Base-by-base conservation (phyloP, 2,329 filamentous ascomycete genomes). In the Microascus cirrosus region DNA sequence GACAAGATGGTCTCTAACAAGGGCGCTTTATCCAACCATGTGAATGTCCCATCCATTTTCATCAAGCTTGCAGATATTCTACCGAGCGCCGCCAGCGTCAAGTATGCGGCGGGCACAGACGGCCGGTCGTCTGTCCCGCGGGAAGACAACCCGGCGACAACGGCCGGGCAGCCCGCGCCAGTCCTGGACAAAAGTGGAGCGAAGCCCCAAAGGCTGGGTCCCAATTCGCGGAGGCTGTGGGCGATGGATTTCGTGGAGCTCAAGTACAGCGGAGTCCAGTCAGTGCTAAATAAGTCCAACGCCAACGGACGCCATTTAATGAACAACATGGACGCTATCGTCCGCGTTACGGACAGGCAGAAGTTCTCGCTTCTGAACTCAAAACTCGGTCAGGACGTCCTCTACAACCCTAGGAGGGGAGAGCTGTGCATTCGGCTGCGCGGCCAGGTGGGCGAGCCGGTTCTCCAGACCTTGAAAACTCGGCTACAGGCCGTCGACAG, bases 401-500 rank as follows among this genome's bases (percentile, higher is more conserved):
- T 76, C 2, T 89, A 87, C 68, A 78, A 81, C 61, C 69, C 75
- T 2, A 70, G 71, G 24, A 77, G 77, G 7, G 86, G 86, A 52
- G 78, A 82, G 58, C 87, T 90, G 67, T 77, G 78, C 18, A 73
- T 90, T 57, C 75, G 79, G 8, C 72, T 90, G 42, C 76, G 79
- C 11, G 79, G 82, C 0, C 71, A 74, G 1, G 79, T 86, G 53
- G 85, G 85, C 22, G 72, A 75, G 52, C 75, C 83, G 1, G 76
- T 86, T 15, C 69, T 90, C 3, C 75, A 78, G 3, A 72, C 76
- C n/a, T 74, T 91, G 22, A 74, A 77, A 61, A 74, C 78, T 55
- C 78, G 84, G 32, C 74, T 91, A 53, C 79, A 82, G 62, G 81
- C 84, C 13, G 81, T 94, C 59, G 83, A 88, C 64, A 81, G 86